phyloP scores from a whole-genome alignment of 257 asterid species.

The Solanum neorickii region DNA sequence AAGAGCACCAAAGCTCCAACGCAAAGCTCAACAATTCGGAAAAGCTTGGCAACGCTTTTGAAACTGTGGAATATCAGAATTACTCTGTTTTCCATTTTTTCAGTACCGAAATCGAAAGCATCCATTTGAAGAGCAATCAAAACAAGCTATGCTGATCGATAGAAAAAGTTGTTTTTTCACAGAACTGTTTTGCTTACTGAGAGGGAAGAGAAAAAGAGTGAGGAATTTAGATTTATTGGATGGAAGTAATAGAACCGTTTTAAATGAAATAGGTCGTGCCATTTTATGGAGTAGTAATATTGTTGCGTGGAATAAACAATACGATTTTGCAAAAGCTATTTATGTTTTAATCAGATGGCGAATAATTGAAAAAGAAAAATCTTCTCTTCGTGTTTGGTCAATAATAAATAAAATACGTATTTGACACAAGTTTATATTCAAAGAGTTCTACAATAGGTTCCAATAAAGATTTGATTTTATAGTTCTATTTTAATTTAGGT shows the following conservation, averaged over 20 bases:
- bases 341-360: background rate
- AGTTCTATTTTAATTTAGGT: too few relatives aligned
- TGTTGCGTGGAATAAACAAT: background rate
- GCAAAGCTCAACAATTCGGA: slow-evolving; percentile 45
- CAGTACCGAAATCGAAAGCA: slow-evolving; percentile 9
- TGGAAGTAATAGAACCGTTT: background rate
- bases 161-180: background rate
- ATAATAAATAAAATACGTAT: background rate
- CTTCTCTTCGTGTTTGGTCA: background rate
- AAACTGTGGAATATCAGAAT: slow-evolving; percentile 12
- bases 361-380: background rate
- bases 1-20: slow-evolving; percentile 16
- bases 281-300: background rate
- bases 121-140: slow-evolving; percentile 12
- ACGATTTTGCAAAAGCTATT: background rate
- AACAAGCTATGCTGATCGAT: background rate
- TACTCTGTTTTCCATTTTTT: slow-evolving; percentile 7
- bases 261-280: background rate
- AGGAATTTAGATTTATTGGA: background rate
- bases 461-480: background rate
- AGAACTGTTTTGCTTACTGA: background rate
- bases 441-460: background rate
- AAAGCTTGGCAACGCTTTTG: slow-evolving; percentile 27
- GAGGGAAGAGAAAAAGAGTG: background rate
- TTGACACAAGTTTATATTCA: background rate